These are phyloP conservation scores for Chenopodium suecicum DNA, from an alignment of 148 eudicot species.

Conservation along the genomic window DNA sequence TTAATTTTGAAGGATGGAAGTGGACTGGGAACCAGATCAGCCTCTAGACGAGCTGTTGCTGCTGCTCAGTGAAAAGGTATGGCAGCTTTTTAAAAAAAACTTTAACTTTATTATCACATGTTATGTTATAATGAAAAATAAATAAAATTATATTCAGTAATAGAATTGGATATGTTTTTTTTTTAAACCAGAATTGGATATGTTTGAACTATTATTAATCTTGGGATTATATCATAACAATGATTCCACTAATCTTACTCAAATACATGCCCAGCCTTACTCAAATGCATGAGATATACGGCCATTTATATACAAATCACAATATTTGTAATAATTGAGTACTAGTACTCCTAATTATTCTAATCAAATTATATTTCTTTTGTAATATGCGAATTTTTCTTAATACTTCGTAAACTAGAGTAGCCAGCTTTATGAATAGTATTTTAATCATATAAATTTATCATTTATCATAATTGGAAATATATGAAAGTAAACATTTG, in stretches of 20 bases:
- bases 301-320: no score
- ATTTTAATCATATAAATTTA: no score
- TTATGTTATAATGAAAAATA: no score
- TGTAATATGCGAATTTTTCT: neutral
- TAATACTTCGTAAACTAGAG: no score
- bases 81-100: neutral
- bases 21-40: slow-evolving; percentile 32
- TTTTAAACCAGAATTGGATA: neutral
- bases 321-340: no score
- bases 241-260: no score
- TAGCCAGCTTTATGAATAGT: neutral
- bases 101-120: neutral
- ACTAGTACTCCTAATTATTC: no score
- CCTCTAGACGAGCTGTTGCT: slow-evolving; percentile 37
- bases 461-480: no score
- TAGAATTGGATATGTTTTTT: neutral
- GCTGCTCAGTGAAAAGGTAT: slow-evolving; percentile 35
- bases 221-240: neutral
- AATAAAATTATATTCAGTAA: neutral
- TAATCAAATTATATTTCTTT: neutral
- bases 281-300: neutral
- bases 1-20: slow-evolving; percentile 30
- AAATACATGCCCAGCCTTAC: no score
- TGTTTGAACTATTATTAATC: no score
- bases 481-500: no score